Percentiles rank a stretch among this genome's conserved stretches.
Conservation (phyloP, 2,329 filamentous ascomycete genomes). For the Onygenales sp. region DNA sequence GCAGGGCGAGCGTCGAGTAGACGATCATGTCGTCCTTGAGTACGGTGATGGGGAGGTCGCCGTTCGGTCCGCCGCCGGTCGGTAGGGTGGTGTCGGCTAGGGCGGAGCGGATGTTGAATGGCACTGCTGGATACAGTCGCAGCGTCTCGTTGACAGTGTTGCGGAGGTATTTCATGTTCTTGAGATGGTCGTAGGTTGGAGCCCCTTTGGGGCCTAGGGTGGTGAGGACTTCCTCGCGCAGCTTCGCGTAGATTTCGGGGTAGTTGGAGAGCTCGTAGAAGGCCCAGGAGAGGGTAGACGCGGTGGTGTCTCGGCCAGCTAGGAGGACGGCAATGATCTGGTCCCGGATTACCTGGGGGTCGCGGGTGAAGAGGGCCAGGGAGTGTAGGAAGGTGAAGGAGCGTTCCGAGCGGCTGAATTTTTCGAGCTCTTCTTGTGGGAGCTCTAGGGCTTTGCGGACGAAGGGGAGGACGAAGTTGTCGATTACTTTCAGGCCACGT, state of each 20-base stretch:
- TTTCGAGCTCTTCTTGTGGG: slow-evolving; percentile 55
- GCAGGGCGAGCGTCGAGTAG: slow-evolving; percentile 64
- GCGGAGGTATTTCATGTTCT: slow-evolving; percentile 15
- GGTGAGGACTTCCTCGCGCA: slow-evolving; percentile 24
- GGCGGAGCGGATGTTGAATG: slow-evolving; percentile 34
- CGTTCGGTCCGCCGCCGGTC: slow-evolving; percentile 51
- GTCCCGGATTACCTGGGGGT: slow-evolving; percentile 53
- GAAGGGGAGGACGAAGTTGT: slow-evolving; percentile 63
- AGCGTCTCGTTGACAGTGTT: slow-evolving; percentile 26
- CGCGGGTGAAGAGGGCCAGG: slow-evolving; percentile 60
- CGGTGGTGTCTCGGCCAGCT: slow-evolving; percentile 47
- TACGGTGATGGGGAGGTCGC: slow-evolving; percentile 51
- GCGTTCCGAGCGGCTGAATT: slow-evolving; percentile 55
- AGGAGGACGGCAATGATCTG: slow-evolving; percentile 58
- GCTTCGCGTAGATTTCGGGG: slow-evolving; percentile 23
- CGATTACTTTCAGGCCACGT: slow-evolving; percentile 51
- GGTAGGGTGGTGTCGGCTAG: slow-evolving; percentile 35
- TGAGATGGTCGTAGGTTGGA: slow-evolving; percentile 17
- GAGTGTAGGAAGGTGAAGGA: slow-evolving; percentile 71
- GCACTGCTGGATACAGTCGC: slow-evolving; percentile 38
- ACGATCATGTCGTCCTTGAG: slow-evolving; percentile 55
- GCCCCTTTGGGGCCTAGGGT: slow-evolving; percentile 8
- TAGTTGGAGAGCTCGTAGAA: slow-evolving; percentile 39
- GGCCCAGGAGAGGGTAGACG: slow-evolving; percentile 35
- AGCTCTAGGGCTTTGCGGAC: slow-evolving; percentile 61